These are phyloP conservation scores for Amanita phalloides DNA, from an alignment of 768 basidiomycete species.

Conservation along the genomic window DNA sequence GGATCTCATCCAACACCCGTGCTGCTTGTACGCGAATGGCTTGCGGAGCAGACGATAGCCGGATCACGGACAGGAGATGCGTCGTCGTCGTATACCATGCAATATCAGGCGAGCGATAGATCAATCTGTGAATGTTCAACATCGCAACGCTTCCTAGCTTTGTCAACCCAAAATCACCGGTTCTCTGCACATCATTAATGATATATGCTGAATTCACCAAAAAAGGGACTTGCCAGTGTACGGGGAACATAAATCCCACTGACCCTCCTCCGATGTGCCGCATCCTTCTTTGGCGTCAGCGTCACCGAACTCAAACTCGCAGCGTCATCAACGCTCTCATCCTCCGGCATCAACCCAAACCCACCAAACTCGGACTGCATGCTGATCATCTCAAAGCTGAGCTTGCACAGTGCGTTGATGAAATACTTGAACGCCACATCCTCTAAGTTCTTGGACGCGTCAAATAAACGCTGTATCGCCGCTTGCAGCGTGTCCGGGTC, in stretches of 20 bases:
- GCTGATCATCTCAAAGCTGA: conserved; percentile 90
- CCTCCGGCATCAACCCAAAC: conserved; percentile 17
- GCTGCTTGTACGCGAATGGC: conserved; percentile 84
- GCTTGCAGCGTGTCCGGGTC: conserved; percentile 66
- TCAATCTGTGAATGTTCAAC: conserved; percentile 80
- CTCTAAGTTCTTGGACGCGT: conserved; percentile 74
- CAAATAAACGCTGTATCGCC: conserved; percentile 78
- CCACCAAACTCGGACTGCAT: conserved; percentile 53
- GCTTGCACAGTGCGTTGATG: conserved; percentile 61
- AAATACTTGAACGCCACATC: conserved; percentile 78
- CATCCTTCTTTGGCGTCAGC: conserved; percentile 28
- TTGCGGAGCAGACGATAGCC: conserved; percentile 59
- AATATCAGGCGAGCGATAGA: conserved; percentile 70
- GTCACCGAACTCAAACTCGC: conserved; percentile 16
- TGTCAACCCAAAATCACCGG: conserved; percentile 89
- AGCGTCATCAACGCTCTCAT: conserved; percentile 31
- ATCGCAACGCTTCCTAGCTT: conserved; percentile 72
- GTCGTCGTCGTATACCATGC: conserved; percentile 78
- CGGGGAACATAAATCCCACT: conserved; percentile 85
- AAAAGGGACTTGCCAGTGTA: conserved; percentile 47
- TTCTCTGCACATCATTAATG: conserved; percentile 38
- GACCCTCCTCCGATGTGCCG: conserved; percentile 55
- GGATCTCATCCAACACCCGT: conserved; percentile 74
- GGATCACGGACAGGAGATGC: conserved; percentile 72
- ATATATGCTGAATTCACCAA: not conserved